Evolutionary conservation across 805 yeast species (phyloP), one percentile per base, ranked within the genome.

Genomic region (Isabelozyma rhagii): DNA sequence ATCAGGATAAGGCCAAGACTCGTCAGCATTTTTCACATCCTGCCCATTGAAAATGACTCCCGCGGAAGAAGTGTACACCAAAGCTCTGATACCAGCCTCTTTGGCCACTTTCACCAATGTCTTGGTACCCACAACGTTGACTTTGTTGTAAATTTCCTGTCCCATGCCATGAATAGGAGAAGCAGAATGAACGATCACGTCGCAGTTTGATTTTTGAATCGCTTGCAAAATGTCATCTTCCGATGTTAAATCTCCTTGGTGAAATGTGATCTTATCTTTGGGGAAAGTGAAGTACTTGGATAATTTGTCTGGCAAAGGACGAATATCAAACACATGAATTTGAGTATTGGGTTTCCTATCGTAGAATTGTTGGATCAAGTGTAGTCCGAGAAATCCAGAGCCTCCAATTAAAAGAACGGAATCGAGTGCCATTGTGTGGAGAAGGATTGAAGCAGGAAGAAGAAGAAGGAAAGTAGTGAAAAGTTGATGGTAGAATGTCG

Each of bases 1-100:
- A 43, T 80, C 82, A 1, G 98, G 97, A 55, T 89, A 89, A 17
- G 98, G 98, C 88, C 92, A 87, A 13, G 86, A 71, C 72, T 94
- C 99, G 67, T 93, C 94, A 2, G 96, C 99, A 62, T 96, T 94
- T 59, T 80, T 81, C 47, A 94, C 77, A 62, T 93, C 96, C 52
- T 83, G 86, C n/a, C 99, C 99, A 64, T 93, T 89, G 74, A 94
- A 94, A 31, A 92, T 87, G 27, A 94, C 99, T 56, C 99, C 97
- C 0, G 99, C 98, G 2, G 97, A 89, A 0, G 97, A 92, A 1
- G 99, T 94, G 71, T 92, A 94, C 2, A 94, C 96, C 39, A 94
- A 73, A 0, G 92, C 93, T 52, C 78, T 78, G 8, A 83, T 77
- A 9, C 67, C 66, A 43, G 72, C 60, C 43, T 71, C 72, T 56